Conservation (phyloP, 1,139 yeast species). For the Casaregolazyma suthepensis region DNA sequence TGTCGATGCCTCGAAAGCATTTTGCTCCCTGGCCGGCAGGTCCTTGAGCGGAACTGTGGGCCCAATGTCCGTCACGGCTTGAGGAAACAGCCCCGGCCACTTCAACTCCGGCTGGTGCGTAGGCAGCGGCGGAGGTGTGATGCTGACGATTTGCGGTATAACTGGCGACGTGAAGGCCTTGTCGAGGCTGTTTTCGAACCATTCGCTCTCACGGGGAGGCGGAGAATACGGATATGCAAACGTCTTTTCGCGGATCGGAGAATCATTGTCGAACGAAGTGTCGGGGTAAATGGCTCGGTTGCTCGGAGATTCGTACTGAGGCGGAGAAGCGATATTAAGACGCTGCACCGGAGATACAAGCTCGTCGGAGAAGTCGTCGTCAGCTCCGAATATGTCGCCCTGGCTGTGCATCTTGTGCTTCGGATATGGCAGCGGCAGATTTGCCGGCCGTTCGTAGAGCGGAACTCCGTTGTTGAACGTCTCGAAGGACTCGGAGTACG, state of each 20-base stretch:
- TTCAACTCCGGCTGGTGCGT: not conserved
- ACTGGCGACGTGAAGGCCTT: not conserved
- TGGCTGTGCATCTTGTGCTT: not conserved
- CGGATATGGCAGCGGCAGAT: not conserved
- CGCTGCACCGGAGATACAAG: not conserved
- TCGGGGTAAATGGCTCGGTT: not conserved
- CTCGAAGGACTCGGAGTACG: not conserved
- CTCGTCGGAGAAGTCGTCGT: not conserved
- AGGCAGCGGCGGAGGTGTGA: not conserved
- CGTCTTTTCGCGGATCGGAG: constrained; percentile 1
- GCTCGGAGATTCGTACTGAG: not conserved
- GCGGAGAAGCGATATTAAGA: not conserved
- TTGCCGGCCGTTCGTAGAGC: constrained; percentile 8
- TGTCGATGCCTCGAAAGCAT: constrained; percentile 1
- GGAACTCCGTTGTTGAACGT: constrained; percentile 1
- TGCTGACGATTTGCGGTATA: not conserved
- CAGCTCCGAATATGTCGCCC: not conserved
- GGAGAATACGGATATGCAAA: constrained; percentile 7
- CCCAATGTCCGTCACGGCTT: not conserved
- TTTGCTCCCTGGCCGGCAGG: not conserved
- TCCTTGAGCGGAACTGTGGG: constrained; percentile 2
- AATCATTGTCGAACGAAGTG: not conserved
- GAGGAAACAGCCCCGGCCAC: not conserved
- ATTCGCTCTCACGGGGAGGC: not conserved
- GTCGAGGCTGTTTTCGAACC: not conserved